These are phyloP conservation scores for Fusarium papillatum DNA, from an alignment of 2,329 filamentous ascomycete species.

Conservation along the genomic window DNA sequence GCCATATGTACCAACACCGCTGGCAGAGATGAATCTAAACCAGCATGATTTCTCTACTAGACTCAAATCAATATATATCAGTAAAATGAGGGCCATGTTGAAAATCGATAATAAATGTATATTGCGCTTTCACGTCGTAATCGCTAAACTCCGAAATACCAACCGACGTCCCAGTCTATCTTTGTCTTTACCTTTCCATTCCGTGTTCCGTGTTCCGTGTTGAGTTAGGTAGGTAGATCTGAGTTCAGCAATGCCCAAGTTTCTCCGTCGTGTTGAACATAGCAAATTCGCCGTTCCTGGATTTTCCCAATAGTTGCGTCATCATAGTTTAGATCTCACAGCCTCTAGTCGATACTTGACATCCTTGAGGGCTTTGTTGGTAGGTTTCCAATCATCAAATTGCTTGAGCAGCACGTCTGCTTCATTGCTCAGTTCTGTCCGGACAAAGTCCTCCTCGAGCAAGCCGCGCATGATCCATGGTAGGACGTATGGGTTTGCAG, in stretches of 20 bases:
- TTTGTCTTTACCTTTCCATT: constrained; percentile 7
- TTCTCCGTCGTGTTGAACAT: neutral
- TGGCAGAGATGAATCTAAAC: neutral
- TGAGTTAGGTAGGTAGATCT: neutral
- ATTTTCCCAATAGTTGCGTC: neutral
- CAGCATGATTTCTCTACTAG: constrained; percentile 35
- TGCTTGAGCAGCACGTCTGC: constrained; percentile 84
- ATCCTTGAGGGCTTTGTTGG: constrained; percentile 92
- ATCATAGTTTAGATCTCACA: constrained; percentile 83
- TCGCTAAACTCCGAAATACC: constrained; percentile 25
- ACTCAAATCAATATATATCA: constrained; percentile 28
- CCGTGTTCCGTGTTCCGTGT: neutral
- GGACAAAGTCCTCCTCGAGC: constrained; percentile 92
- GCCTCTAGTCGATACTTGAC: constrained; percentile 96
- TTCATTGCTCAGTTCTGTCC: constrained; percentile 82
- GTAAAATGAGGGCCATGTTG: neutral
- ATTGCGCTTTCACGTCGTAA: constrained; percentile 15
- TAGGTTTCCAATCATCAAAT: constrained; percentile 95
- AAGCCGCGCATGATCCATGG: constrained; percentile 97
- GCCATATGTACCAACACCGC: constrained; percentile 34
- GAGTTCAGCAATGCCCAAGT: neutral
- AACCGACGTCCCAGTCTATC: constrained; percentile 19
- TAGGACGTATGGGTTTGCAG: constrained; percentile 88
- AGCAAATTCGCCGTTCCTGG: neutral
- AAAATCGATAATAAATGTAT: neutral